These are phyloP conservation scores for Xylaria arbuscula DNA, from an alignment of 2,329 filamentous ascomycete species.

Conservation along the genomic window DNA sequence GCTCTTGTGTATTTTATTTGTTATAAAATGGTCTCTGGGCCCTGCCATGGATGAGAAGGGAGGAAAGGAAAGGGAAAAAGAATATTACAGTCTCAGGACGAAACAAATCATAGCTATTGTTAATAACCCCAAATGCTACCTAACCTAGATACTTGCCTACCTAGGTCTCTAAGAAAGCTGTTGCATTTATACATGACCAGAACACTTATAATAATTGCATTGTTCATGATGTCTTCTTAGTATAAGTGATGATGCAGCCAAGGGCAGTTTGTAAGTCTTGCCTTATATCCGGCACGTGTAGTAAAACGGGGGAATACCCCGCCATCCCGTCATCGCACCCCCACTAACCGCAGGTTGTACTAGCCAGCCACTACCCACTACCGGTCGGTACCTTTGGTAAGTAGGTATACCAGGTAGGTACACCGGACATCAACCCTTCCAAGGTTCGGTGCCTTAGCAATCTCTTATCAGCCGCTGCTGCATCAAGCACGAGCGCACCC, in stretches of 20 bases:
- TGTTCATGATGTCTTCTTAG: neutral
- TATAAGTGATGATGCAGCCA: neutral
- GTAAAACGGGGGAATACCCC: slow-evolving; percentile 26
- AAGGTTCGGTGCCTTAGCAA: slow-evolving; percentile 5
- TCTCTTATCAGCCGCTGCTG: slow-evolving; percentile 26
- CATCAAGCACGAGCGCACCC: neutral
- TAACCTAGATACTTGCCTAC: neutral
- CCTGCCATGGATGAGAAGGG: neutral
- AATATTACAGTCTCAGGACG: slow-evolving; percentile 11
- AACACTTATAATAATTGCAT: too few relatives aligned
- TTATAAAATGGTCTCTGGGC: slow-evolving; percentile 1
- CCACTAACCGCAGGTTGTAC: slow-evolving; percentile 19
- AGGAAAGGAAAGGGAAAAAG: slow-evolving; percentile 8
- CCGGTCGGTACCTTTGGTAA: too few relatives aligned
- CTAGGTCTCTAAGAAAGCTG: neutral
- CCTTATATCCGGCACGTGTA: neutral
- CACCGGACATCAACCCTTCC: neutral
- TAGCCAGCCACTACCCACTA: neutral
- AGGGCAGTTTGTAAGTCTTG: too few relatives aligned
- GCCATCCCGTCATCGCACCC: slow-evolving; percentile 33
- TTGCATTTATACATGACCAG: too few relatives aligned
- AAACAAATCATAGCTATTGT: neutral
- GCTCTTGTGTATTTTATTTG: slow-evolving; percentile 4
- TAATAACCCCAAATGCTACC: slow-evolving; percentile 16
- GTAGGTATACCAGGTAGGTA: neutral